These are phyloP conservation scores for Pythium oligandrum DNA, from an alignment of 352 stramenopile genomes.

Conservation along the genomic window DNA sequence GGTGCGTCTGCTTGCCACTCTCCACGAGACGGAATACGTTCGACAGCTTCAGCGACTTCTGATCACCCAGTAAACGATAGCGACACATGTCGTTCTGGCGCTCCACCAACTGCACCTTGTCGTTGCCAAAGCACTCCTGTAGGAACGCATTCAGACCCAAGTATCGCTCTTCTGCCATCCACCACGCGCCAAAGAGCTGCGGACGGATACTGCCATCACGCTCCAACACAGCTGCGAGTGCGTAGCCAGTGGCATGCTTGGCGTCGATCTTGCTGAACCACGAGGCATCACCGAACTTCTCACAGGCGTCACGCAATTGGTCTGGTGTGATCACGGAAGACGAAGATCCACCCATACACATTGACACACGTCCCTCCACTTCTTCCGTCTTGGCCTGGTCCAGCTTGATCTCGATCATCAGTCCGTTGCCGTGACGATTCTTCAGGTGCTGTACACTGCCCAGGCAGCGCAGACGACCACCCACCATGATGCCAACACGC, in stretches of 20 bases:
- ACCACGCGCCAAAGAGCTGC: constrained; percentile 60
- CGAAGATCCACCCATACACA: too few species aligned
- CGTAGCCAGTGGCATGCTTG: constrained; percentile 64
- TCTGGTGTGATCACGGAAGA: constrained; percentile 15
- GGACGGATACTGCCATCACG: constrained; percentile 41
- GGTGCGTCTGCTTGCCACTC: constrained; percentile 28
- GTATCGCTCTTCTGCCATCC: constrained; percentile 51
- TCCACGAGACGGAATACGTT: constrained; percentile 50
- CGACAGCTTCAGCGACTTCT: constrained; percentile 28
- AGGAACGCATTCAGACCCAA: constrained; percentile 18
- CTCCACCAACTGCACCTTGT: constrained; percentile 19
- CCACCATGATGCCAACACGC: constrained; percentile 90
- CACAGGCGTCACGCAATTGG: constrained; percentile 37
- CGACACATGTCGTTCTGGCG: constrained; percentile 32
- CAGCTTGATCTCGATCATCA: constrained; percentile 81
- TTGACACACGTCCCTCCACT: constrained; percentile 22
- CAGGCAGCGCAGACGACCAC: constrained; percentile 47
- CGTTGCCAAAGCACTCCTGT: constrained; percentile 13
- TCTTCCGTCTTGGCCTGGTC: constrained; percentile 22
- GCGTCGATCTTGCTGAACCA: constrained; percentile 38
- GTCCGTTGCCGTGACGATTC: constrained; percentile 90
- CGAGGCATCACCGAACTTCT: constrained; percentile 29
- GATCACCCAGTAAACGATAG: constrained; percentile 23
- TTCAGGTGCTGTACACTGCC: constrained; percentile 91
- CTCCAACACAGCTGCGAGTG: constrained; percentile 43